Evolutionary conservation across 192 early-diverging fungal genomes (phyloP).

Genomic region (Mortierella antarctica): DNA sequence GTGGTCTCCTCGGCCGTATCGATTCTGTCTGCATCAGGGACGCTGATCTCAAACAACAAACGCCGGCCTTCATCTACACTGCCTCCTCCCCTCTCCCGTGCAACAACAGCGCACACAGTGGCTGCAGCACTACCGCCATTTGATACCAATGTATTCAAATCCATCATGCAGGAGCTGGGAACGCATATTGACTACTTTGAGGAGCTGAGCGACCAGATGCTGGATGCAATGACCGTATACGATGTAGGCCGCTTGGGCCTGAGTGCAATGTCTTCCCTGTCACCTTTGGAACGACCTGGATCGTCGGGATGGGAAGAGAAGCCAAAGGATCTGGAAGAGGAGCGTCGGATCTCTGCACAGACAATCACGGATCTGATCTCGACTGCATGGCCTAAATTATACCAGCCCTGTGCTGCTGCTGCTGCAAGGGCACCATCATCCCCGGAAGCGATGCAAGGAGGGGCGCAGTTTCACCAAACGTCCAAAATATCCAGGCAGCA

Average conservation of each 20-base stretch:
- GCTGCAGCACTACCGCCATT: neutral
- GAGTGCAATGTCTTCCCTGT: neutral
- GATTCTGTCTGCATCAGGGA: conserved; percentile 23
- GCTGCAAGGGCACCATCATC: neutral
- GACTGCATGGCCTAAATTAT: conserved; percentile 17
- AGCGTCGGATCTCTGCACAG: conserved; percentile 14
- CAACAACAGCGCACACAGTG: neutral
- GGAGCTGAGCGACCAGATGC: conserved; percentile 23
- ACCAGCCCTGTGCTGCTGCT: neutral
- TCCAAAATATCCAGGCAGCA: conserved; percentile 10
- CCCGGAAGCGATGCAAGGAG: neutral
- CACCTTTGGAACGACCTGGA: conserved; percentile 1
- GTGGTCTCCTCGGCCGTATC: neutral
- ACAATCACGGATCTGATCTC: conserved; percentile 17
- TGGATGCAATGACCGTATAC: conserved; percentile 26
- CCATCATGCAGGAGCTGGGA: conserved; percentile 16
- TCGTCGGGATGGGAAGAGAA: conserved; percentile 19
- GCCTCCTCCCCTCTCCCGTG: neutral
- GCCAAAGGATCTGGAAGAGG: conserved; percentile 18
- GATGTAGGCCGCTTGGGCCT: neutral
- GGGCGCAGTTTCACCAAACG: neutral
- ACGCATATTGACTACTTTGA: conserved; percentile 23
- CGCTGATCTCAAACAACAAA: conserved; percentile 2
- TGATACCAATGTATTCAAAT: conserved; percentile 16
- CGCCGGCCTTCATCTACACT: neutral